Evolutionary conservation across 2,329 filamentous ascomycete species (phyloP), one percentile per base, ranked within the genome.

Genomic region (Parasarocladium wereldwijsianum): DNA sequence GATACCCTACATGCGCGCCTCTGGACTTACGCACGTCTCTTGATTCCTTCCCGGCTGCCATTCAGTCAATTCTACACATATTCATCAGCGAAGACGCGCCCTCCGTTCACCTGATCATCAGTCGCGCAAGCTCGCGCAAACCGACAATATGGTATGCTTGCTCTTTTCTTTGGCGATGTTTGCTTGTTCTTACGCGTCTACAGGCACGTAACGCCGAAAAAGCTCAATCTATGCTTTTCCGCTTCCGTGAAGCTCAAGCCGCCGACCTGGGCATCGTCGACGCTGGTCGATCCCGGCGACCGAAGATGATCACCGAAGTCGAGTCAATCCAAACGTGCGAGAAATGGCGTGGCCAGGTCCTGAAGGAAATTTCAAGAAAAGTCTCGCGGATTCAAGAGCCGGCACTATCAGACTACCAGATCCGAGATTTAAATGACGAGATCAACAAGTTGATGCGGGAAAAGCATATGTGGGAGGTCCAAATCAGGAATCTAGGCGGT

Each of bases 401-500:
- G 7, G 76, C 78, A 26, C 67, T 98, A n/a, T 84, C 75, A 56
- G 90, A 98, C 64, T 96, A 81, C 62, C 90, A 96, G 64, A 84
- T 98, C 54, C 77, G 90, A 47, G 90, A 98, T 56, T 65, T 98
- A 50, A 98, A 98, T 60, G 90, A 98, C 55, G 90, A 98, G 58
- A 93, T 98, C 65, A 98, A 98, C 65, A 93, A 93, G 60, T 69
- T 93, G 38, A 94, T 98, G 83, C 76, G 85, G 39, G 90, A 98
- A 62, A 98, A 98, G 58, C 85, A 92, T 67, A 86, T 93, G 70
- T 98, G 90, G 90, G 90, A 98, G 63, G 73, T 90, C 43, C 85
- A 94, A 57, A 94, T 98, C 43, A 71, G 86, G 34, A 92, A 93
- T 46, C 54, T 96, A 15, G 90, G 90, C n/a, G 90, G 90, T 3